These are phyloP conservation scores for Basipetospora sp. DNA, from an alignment of 2,329 filamentous ascomycete species.

Conservation along the genomic window DNA sequence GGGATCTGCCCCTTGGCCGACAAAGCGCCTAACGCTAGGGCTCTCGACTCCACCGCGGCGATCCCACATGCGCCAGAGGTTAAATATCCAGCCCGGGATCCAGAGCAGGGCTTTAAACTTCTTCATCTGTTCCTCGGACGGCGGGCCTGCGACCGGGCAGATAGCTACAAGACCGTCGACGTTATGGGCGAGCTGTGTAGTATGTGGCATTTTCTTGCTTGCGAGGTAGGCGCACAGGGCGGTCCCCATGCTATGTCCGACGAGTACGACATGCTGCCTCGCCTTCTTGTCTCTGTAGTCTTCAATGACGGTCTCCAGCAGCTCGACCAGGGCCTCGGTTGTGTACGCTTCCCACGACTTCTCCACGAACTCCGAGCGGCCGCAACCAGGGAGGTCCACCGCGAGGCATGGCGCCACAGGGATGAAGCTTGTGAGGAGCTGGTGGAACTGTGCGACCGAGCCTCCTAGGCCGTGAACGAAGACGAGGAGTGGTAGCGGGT, in stretches of 20 bases:
- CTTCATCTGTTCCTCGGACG: constrained; percentile 27
- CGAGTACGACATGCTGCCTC: constrained; percentile 59
- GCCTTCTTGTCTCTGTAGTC: constrained; percentile 51
- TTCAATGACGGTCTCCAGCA: constrained; percentile 62
- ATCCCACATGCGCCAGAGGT: constrained; percentile 66
- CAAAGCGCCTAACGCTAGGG: constrained; percentile 63
- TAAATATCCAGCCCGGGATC: constrained; percentile 58
- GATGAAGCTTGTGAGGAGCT: constrained; percentile 64
- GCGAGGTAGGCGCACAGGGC: constrained; percentile 62
- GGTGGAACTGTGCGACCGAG: constrained; percentile 74
- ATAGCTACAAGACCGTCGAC: constrained; percentile 68
- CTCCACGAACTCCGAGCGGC: constrained; percentile 60
- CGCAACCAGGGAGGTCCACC: constrained; percentile 83
- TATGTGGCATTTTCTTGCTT: constrained; percentile 25
- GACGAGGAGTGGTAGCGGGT: constrained; percentile 68
- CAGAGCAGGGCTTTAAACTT: constrained; percentile 44
- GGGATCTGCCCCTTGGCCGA: constrained; percentile 49
- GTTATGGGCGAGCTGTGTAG: constrained; percentile 40
- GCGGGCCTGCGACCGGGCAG: constrained; percentile 58
- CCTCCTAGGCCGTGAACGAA: constrained; percentile 92
- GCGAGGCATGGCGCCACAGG: constrained; percentile 74
- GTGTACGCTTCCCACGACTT: constrained; percentile 65
- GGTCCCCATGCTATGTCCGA: constrained; percentile 85
- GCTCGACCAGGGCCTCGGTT: constrained; percentile 56
- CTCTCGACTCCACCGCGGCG: constrained; percentile 64